Evolutionary conservation across 805 yeast species (phyloP), one percentile per base, ranked within the genome.

Genomic region (Metschnikowia corniflorae): DNA sequence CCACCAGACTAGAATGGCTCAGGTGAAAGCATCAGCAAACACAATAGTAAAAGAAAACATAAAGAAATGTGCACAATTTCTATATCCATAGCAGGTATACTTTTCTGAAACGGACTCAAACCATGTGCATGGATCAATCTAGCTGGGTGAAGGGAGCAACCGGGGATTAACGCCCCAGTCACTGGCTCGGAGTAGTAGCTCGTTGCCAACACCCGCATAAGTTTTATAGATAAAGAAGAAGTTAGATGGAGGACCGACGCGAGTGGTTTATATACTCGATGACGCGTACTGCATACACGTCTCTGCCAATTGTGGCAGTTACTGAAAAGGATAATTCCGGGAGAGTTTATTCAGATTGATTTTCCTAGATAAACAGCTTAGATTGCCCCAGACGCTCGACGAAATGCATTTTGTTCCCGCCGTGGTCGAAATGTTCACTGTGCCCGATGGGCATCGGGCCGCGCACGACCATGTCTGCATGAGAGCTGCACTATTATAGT

Each of bases 101-200:
- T 18, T 15, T 16, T 40, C 57, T 47, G 47, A 57, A 52, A 50
- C 60, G 58, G 72, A 67, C 73, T 68, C 73, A 68, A 68, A 67
- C 72, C 65, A 65, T 67, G 72, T 61, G 60, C 37, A 36, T 16
- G 33, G 61, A 35, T 63, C 49, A 43, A 47, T 66, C 30, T 65
- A 55, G 72, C 68, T 55, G 53, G 58, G 54, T 51, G 59, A 31
- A 27, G 32, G 18, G 39, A 43, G 43, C 47, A 26, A 33, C 35
- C 30, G 35, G 38, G 22, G 20, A 40, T 30, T 21, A 28, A 35
- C 19, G 35, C 25, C 14, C 34, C 31, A 31, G 26, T 34, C 37
- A 37, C 45, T 26, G 47, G 40, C 16, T 21, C 29, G 25, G 36
- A 33, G 33, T 29, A 37, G 38, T 33, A 31, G 42, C 43, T 19